phyloP scores from a whole-genome alignment of 345 rosid species.

The Bruguiera gymnorhiza region DNA sequence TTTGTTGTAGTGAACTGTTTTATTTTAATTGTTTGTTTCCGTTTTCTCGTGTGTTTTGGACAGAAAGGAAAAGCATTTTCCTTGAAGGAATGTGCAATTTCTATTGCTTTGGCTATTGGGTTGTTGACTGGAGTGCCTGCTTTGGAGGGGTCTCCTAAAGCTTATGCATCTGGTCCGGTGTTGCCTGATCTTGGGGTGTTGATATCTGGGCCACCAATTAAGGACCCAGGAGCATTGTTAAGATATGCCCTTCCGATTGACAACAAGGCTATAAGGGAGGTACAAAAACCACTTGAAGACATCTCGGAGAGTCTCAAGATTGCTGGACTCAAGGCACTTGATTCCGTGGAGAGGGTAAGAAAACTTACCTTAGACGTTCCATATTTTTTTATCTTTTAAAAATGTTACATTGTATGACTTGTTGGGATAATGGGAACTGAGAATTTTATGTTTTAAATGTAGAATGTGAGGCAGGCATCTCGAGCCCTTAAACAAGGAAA shows the following conservation, averaged over 20 bases:
- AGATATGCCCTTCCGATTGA: slow-evolving; percentile 88
- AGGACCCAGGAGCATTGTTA: slow-evolving; percentile 81
- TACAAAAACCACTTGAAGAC: slow-evolving; percentile 93
- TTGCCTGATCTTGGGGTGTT: slow-evolving; percentile 73
- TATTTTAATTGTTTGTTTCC: neutral
- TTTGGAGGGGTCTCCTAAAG: slow-evolving; percentile 37
- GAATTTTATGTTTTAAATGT: slow-evolving; percentile 18
- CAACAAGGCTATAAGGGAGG: slow-evolving; percentile 87
- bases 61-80: slow-evolving; percentile 54
- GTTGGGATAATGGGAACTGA: slow-evolving; percentile 6
- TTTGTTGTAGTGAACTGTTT: neutral
- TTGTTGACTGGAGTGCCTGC: slow-evolving; percentile 56
- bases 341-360: slow-evolving; percentile 86
- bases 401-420: neutral
- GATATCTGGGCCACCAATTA: slow-evolving; percentile 94
- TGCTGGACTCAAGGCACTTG: slow-evolving; percentile 85
- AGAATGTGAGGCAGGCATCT: slow-evolving; percentile 90
- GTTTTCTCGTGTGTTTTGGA: slow-evolving; percentile 15
- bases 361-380: neutral
- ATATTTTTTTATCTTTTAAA: neutral
- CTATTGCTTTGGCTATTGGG: slow-evolving; percentile 68
- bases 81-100: slow-evolving; percentile 74
- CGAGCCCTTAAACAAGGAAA: slow-evolving; percentile 73
- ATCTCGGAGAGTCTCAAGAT: slow-evolving; percentile 88
- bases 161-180: slow-evolving; percentile 52